These are phyloP conservation scores for Nidularia sp. DNA, from an alignment of 768 basidiomycete genomes.

Conservation along the genomic window DNA sequence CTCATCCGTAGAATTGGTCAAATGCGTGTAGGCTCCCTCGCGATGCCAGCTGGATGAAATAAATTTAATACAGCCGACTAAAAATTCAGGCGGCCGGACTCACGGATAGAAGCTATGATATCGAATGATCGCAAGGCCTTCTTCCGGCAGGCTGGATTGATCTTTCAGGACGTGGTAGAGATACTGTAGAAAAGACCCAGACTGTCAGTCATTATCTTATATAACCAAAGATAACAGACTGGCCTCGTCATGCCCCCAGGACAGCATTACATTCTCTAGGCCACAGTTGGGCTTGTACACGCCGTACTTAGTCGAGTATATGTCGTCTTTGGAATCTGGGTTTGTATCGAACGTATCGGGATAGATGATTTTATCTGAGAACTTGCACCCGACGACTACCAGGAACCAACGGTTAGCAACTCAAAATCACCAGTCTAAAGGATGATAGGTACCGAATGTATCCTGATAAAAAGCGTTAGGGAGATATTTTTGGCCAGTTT, in stretches of 20 bases:
- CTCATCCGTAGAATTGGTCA: constrained; percentile 53
- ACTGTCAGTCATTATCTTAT: neutral
- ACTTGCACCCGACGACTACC: constrained; percentile 66
- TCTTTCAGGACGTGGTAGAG: constrained; percentile 62
- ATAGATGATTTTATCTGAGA: constrained; percentile 69
- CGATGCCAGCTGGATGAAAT: constrained; percentile 56
- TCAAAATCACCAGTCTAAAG: too few relatives aligned
- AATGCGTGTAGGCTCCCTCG: constrained; percentile 63
- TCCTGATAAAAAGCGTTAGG: constrained; percentile 13
- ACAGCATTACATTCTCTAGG: constrained; percentile 71
- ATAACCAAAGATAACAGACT: constrained; percentile 7
- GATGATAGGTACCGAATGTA: constrained; percentile 18
- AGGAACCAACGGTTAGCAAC: too few relatives aligned
- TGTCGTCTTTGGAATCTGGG: constrained; percentile 51
- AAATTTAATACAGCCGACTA: neutral
- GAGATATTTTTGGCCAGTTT: neutral
- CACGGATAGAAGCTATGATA: constrained; percentile 80
- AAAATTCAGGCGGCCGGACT: constrained; percentile 12
- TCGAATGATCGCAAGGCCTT: constrained; percentile 70
- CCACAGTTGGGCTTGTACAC: constrained; percentile 68
- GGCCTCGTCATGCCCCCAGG: constrained; percentile 81
- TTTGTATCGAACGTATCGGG: constrained; percentile 61
- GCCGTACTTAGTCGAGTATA: constrained; percentile 61
- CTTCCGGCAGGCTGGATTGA: constrained; percentile 62
- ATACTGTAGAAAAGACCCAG: constrained; percentile 32